A percentile compares a stretch with the other conserved stretches of the same genome.
phyloP scores from a whole-genome alignment of 306 rosid genomes.

The Cucurbita maxima region DNA sequence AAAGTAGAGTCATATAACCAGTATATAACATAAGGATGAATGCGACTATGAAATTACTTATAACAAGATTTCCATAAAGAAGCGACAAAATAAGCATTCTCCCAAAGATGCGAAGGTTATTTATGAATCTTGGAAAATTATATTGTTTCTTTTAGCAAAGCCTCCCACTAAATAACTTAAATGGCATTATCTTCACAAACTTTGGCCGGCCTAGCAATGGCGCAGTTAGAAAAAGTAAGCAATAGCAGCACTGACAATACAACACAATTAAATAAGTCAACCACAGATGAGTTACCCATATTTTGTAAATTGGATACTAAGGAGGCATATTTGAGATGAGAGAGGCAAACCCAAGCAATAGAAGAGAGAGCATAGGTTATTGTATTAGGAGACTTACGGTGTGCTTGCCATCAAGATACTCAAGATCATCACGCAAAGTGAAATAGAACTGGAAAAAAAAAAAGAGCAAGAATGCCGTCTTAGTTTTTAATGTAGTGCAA shows the following conservation, averaged over 20 bases:
- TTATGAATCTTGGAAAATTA: background rate
- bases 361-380: background rate
- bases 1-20: background rate
- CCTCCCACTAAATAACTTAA: background rate
- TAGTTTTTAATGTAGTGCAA: background rate
- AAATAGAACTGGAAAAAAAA: slow-evolving; percentile 57
- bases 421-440: slow-evolving; percentile 79
- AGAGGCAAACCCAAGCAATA: background rate
- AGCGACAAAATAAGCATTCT: background rate
- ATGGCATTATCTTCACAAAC: background rate
- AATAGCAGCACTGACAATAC: background rate
- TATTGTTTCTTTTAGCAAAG: background rate
- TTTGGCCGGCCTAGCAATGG: background rate
- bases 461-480: background rate
- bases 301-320: background rate
- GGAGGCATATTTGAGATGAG: background rate
- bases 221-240: background rate
- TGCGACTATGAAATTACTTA: background rate
- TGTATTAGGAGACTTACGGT: slow-evolving; percentile 40
- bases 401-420: slow-evolving; percentile 88
- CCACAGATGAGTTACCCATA: background rate
- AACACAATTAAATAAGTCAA: background rate
- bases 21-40: background rate
- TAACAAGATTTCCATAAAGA: background rate
- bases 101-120: background rate